Conservation (phyloP, 129 eudicot genomes). For the Flaveria ramosissima region DNA sequence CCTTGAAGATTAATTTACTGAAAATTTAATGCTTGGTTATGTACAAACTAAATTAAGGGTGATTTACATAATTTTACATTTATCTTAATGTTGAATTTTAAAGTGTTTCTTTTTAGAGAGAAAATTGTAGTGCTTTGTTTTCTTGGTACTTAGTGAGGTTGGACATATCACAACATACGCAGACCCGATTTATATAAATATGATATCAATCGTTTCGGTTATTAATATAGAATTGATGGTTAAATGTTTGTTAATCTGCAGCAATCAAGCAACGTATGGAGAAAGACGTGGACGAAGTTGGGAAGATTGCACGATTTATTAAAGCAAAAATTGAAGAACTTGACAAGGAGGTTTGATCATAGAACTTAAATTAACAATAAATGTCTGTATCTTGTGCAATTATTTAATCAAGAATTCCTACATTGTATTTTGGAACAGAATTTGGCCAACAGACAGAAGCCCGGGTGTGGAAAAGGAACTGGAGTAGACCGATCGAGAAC, state of each 20-base stretch:
- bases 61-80: too few species aligned
- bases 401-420: slow-evolving; percentile 1
- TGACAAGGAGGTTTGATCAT: slow-evolving; percentile 74
- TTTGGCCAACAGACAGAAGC: slow-evolving; percentile 78
- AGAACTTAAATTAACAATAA: not conserved
- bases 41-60: too few species aligned
- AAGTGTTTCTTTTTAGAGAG: too few species aligned
- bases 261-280: slow-evolving; percentile 96
- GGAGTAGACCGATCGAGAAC: slow-evolving; percentile 97
- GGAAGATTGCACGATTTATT: slow-evolving; percentile 76
- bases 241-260: slow-evolving; percentile 35
- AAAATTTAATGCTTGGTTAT: too few species aligned
- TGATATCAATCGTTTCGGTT: not conserved
- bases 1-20: too few species aligned
- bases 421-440: slow-evolving; percentile 44
- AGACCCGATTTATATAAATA: too few species aligned
- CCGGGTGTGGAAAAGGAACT: slow-evolving; percentile 98
- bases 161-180: too few species aligned
- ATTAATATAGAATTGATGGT: slow-evolving; percentile 8
- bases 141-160: too few species aligned
- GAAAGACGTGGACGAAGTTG: slow-evolving; percentile 97
- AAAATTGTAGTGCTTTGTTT: too few species aligned
- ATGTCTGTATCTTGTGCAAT: not conserved
- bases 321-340: slow-evolving; percentile 89
- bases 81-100: too few species aligned